A percentile compares a stretch with the other conserved stretches of the same genome.
These are phyloP conservation scores for Tetrapisispora arboricola DNA, from an alignment of 805 yeast genomes.

Conservation along the genomic window DNA sequence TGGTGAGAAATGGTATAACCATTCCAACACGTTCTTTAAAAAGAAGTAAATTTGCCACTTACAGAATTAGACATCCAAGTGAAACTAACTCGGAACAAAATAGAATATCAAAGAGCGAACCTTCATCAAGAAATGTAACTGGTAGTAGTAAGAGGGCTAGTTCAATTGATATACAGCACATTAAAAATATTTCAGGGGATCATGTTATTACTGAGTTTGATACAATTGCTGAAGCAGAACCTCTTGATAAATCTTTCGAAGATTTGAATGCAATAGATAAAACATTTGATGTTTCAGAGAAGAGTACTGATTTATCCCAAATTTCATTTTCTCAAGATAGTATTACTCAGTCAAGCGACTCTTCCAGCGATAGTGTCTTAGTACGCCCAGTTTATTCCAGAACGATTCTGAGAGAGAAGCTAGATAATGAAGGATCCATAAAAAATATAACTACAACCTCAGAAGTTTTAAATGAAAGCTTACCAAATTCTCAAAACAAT, in stretches of 20 bases:
- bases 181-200: not conserved
- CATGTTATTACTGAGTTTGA: not conserved
- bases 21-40: slow-evolving; percentile 27
- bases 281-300: not conserved
- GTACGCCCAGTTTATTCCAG: slow-evolving; percentile 2
- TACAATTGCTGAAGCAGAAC: not conserved
- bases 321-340: slow-evolving; percentile 2
- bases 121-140: slow-evolving; percentile 2
- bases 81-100: not conserved
- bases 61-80: slow-evolving; percentile 29
- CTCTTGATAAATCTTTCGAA: not conserved
- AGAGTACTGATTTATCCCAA: slow-evolving; percentile 1
- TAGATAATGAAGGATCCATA: not conserved
- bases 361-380: slow-evolving; percentile 2
- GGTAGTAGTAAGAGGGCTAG: not conserved
- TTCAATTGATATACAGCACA: not conserved
- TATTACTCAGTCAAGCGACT: not conserved
- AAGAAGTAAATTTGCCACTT: slow-evolving; percentile 40
- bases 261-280: not conserved
- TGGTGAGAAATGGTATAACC: slow-evolving; percentile 13
- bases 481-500: not conserved
- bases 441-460: too few relatives aligned
- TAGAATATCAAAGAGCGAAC: slow-evolving; percentile 1
- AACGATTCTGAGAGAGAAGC: slow-evolving; percentile 2
- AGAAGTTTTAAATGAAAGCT: not conserved